Conservation (phyloP, 106 monocot genomes). For the Cymbidium sinense region DNA sequence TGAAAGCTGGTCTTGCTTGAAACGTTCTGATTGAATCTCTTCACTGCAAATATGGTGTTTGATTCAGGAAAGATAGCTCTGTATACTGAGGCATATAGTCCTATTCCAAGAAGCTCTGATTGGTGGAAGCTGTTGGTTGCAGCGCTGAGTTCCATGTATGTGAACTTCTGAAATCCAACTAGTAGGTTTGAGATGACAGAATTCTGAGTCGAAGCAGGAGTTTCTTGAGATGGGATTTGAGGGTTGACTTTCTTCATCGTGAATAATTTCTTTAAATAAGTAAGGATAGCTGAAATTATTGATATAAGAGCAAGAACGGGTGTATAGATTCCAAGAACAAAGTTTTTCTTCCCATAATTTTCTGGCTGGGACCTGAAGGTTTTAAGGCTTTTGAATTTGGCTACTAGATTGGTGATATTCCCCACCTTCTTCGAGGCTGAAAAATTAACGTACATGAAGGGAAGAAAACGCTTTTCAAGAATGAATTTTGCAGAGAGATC, state of each 20-base stretch:
- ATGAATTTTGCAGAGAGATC: slow-evolving; percentile 23
- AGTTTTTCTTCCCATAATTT: neutral
- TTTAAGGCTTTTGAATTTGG: slow-evolving; percentile 48
- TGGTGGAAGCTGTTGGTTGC: slow-evolving; percentile 54
- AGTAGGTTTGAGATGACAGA: slow-evolving; percentile 1
- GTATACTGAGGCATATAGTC: slow-evolving; percentile 70
- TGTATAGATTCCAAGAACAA: neutral
- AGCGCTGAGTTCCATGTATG: slow-evolving; percentile 46
- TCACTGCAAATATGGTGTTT: slow-evolving; percentile 48
- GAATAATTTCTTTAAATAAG: neutral
- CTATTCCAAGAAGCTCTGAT: slow-evolving; percentile 49
- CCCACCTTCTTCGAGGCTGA: slow-evolving; percentile 62
- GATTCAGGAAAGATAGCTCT: slow-evolving; percentile 31
- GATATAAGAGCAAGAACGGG: neutral
- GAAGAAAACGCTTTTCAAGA: slow-evolving; percentile 29
- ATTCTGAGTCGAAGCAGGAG: neutral
- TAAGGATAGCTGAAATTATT: neutral
- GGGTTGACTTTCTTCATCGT: neutral
- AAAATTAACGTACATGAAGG: slow-evolving; percentile 68
- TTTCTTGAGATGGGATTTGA: neutral
- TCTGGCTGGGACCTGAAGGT: slow-evolving; percentile 17
- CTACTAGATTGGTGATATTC: slow-evolving; percentile 37
- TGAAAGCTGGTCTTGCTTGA: slow-evolving; percentile 49
- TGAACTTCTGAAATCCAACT: slow-evolving; percentile 55
- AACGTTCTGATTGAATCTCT: slow-evolving; percentile 32